phyloP scores from a whole-genome alignment of 331 rosid genomes.

The Malus hybrid region DNA sequence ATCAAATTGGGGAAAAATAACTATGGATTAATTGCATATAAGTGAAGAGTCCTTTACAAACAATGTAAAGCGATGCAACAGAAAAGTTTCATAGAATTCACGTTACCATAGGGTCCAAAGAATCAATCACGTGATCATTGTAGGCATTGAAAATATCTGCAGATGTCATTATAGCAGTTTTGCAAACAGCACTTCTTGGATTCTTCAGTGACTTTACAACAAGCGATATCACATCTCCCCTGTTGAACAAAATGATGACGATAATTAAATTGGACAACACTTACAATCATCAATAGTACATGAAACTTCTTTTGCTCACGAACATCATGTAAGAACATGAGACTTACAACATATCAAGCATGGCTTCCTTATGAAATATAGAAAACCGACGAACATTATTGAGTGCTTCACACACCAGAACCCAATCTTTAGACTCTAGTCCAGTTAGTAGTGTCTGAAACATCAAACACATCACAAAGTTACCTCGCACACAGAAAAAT shows the following conservation, averaged over 20 bases:
- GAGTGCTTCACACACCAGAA: slow-evolving; percentile 70
- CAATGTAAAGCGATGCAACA: slow-evolving; percentile 5
- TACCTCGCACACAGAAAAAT: not conserved
- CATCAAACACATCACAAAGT: slow-evolving; percentile 16
- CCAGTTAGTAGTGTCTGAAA: slow-evolving; percentile 70
- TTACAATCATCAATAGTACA: not conserved
- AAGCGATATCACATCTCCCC: slow-evolving; percentile 68
- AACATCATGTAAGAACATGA: slow-evolving; percentile 1
- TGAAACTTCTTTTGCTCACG: not conserved
- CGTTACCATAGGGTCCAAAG: slow-evolving; percentile 85
- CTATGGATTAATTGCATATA: slow-evolving; percentile 6
- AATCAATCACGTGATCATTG: slow-evolving; percentile 65
- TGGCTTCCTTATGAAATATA: slow-evolving; percentile 71
- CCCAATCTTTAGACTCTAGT: slow-evolving; percentile 86
- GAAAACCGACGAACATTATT: slow-evolving; percentile 75
- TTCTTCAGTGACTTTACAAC: slow-evolving; percentile 75
- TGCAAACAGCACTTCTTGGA: slow-evolving; percentile 96
- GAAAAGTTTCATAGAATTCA: slow-evolving; percentile 4
- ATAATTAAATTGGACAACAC: slow-evolving; percentile 4
- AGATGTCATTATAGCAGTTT: slow-evolving; percentile 95
- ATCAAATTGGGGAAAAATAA: slow-evolving; percentile 3
- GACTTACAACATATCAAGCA: slow-evolving; percentile 73
- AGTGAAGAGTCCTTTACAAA: slow-evolving; percentile 4
- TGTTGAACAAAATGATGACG: slow-evolving; percentile 30
- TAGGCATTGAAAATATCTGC: slow-evolving; percentile 84